Conservation (phyloP, 306 rosid species). For the Leucaena leucocephala region DNA sequence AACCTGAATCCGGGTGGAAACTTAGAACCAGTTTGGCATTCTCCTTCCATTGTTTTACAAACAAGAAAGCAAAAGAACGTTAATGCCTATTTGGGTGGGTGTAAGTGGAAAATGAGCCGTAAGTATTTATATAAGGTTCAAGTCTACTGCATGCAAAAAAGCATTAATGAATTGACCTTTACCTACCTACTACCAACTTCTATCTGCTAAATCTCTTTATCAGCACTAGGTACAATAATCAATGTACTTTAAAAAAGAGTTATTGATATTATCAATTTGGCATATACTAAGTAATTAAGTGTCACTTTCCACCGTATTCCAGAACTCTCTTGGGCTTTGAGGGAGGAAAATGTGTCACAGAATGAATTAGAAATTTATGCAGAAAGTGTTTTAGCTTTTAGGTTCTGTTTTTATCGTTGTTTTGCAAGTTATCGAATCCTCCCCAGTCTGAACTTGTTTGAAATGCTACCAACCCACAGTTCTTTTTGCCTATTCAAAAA, state of each 20-base stretch:
- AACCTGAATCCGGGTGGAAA: conserved; percentile 88
- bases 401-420: conserved; percentile 22
- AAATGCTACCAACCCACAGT: neutral
- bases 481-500: too few relatives aligned
- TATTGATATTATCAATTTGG: neutral
- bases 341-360: neutral
- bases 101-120: conserved; percentile 28
- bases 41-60: conserved; percentile 54
- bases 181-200: conserved; percentile 29
- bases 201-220: conserved; percentile 5
- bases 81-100: conserved; percentile 42
- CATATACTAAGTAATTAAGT: neutral
- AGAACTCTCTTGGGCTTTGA: neutral
- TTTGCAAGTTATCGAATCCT: conserved; percentile 9
- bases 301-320: neutral
- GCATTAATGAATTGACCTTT: conserved; percentile 41
- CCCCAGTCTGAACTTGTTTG: conserved; percentile 10
- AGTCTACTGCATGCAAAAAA: conserved; percentile 49
- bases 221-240: conserved; percentile 19
- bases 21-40: conserved; percentile 18
- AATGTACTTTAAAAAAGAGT: neutral
- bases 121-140: conserved; percentile 40
- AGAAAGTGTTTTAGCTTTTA: neutral
- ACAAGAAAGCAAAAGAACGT: conserved; percentile 43
- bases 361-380: neutral